Conservation (phyloP, 2,329 filamentous ascomycete species). For the Chaetomium sp. region DNA sequence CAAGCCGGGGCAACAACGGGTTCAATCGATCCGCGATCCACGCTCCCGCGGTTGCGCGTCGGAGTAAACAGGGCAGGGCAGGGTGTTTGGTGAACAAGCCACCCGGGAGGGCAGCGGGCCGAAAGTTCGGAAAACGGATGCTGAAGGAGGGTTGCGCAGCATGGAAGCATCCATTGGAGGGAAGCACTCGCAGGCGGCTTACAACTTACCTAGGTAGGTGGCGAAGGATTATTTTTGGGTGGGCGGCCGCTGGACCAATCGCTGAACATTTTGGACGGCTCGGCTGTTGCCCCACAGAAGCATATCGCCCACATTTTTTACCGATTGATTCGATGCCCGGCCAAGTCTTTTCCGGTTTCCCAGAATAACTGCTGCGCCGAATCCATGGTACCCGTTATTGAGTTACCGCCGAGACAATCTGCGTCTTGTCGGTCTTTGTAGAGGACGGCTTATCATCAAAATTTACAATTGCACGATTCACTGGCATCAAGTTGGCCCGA, state of each 20-base stretch:
- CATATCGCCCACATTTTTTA: conserved; percentile 2
- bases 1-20: conserved; percentile 5
- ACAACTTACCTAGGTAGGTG: no score
- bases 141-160: neutral
- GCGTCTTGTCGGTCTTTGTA: neutral
- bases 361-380: neutral
- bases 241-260: conserved; percentile 2
- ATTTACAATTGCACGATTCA: neutral
- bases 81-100: conserved; percentile 4
- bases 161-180: neutral
- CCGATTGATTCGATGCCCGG: neutral
- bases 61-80: neutral
- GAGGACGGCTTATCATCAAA: neutral
- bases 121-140: conserved; percentile 11
- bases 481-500: neutral
- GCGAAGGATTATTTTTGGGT: neutral
- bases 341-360: neutral
- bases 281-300: neutral
- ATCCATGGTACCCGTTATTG: no score
- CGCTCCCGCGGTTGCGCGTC: neutral
- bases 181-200: no score
- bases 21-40: neutral
- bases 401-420: neutral
- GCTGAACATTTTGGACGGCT: neutral
- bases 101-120: conserved; percentile 10